Base-by-base conservation (phyloP, 2,329 filamentous ascomycete species). In the Aspergillus ustus region DNA sequence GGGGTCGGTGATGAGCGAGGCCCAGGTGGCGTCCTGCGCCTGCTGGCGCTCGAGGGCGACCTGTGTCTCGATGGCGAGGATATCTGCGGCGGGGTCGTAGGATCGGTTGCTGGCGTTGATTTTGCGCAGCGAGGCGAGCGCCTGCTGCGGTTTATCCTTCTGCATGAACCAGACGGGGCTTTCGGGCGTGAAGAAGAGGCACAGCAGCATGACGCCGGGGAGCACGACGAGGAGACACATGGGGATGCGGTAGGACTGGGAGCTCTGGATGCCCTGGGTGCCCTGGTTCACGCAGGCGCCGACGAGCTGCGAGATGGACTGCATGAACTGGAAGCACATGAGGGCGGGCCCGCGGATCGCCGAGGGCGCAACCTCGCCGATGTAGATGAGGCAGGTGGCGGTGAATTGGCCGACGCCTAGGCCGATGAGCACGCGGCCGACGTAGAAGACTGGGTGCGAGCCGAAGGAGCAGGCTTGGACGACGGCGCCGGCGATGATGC, bases 1-100 rank as follows among this genome's bases (percentile, higher is more conserved):
- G 0, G 80, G 81, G 45, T 83, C 80, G 0, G 66, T 74, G 59
- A 82, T 17, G 1, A 82, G 73, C 5, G 75, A 71, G 11, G 60
- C 51, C 81, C 80, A 83, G 6, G 72, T 72, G 0, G 78, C 75
- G 37, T 75, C 66, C 1, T 64, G 63, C 1, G 71, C 69, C 19
- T 66, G 63, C 17, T 70, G 66, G 6, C 59, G 45, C 43, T 77
- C 75, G 1, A 57, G 60, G 17, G 68, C 53, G 3, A 67, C 61
- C 3, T 60, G 67, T 52, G 71, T 66, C 8, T 70, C 63, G 11
- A 75, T 63, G 7, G 57, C 56, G 20, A 57, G 34, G 6, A 77
- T 56, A 40, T 76, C 73, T 7, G 58, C 52, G 1, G 64, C 43
- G 3, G 74, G 69, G 34, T 73, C 66, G 59, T 79, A 79, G 15